Evolutionary conservation across 345 rosid species (phyloP), one percentile per base, ranked within the genome.

Genomic region (Camelina hispida): DNA sequence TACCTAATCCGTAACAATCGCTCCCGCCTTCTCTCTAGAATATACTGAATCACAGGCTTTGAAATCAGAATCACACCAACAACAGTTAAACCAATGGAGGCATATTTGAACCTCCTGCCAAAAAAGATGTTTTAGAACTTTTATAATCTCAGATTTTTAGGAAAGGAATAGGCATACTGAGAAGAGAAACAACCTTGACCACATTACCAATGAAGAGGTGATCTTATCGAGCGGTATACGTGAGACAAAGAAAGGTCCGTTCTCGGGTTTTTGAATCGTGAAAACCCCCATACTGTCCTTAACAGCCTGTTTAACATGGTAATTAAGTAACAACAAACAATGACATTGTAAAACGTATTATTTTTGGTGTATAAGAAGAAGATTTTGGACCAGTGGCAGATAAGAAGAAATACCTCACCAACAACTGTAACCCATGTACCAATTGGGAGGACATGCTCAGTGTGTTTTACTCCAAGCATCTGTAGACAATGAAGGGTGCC

Each of bases 401-500:
- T n/a, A 47, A n/a, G 22, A 18, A 43, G 37, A 44, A 69, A 47
- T 81, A 91, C 98, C 98, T 93, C 93, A 18, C 98, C 97, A 72
- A 91, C 89, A 75, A 44, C 16, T 44, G 48, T 44, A 44, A 44
- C 7, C 7, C 17, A n/a, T 44, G 16, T 44, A 15, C 48, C 48
- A 47, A 86, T 79, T 14, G 97, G 96, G 64, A 93, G 97, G 52
- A 91, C 85, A 23, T 88, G 77, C 62, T 93, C 98, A 68, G 83
- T 87, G 43, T 85, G 84, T 84, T 88, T 93, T 59, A 89, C 87
- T 68, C 98, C 98, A 79, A 93, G 91, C 92, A 91, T 89, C 97
- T 93, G 80, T 67, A 78, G 75, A 65, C n/a, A 78, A 58, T 63
- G 38, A 46, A 2, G 28, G 25, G 25, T 23, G 25, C 25, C 25